Percentiles rank a stretch among this genome's conserved stretches.
Conservation (phyloP, 495 filamentous ascomycete species). For the Hypoxylon cercidicola region DNA sequence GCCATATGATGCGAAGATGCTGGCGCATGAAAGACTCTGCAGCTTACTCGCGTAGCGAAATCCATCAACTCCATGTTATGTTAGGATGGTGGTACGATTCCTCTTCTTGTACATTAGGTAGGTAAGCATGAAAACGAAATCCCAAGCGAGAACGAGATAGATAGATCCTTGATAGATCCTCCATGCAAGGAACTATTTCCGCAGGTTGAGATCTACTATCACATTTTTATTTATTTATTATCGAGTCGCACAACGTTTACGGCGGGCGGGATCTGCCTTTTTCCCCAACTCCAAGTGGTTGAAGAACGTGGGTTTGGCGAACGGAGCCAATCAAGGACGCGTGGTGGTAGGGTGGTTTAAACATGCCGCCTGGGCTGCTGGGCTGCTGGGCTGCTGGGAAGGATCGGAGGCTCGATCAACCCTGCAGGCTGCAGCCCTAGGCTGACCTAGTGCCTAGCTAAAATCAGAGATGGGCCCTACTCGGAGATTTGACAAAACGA, state of each 20-base stretch:
- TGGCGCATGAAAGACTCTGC: no score
- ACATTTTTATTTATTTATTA: neutral
- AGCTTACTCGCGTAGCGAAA: no score
- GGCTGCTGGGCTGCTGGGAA: constrained; percentile 20
- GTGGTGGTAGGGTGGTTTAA: neutral
- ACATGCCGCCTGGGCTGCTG: neutral
- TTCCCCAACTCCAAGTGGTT: no score
- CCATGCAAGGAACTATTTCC: constrained; percentile 1
- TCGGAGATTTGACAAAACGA: constrained; percentile 33
- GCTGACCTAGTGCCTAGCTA: constrained; percentile 11
- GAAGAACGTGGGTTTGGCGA: neutral
- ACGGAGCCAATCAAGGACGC: constrained; percentile 15
- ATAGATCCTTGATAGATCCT: no score
- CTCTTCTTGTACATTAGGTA: no score
- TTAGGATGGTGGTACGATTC: no score
- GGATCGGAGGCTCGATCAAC: constrained; percentile 26
- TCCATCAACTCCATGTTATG: no score
- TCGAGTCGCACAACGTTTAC: neutral
- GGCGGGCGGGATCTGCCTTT: neutral
- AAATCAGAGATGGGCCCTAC: neutral
- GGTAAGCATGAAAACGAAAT: no score
- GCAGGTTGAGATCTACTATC: neutral
- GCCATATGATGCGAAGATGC: no score
- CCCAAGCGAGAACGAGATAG: no score
- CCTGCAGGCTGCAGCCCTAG: constrained; percentile 27